Evolutionary conservation across 805 yeast species (phyloP), one percentile per base, ranked within the genome.

Genomic region (Spencermartinsiella europaea): DNA sequence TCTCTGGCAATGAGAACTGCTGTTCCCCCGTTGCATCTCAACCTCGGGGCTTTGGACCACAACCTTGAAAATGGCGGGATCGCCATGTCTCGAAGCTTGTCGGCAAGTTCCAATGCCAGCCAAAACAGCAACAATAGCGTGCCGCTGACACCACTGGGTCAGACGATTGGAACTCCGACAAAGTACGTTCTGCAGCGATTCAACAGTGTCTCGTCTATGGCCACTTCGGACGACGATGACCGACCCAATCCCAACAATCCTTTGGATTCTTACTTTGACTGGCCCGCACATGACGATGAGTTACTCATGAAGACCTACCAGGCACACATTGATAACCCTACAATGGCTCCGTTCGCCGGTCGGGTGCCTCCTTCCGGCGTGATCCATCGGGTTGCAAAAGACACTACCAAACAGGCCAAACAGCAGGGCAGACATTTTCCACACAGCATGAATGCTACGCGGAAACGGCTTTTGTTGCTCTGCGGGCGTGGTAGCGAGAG

Each of bases 301-400:
- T 56, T 75, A 12, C 61, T 81, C 20, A 56, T 71, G 54, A 69
- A 68, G 34, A 67, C 71, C 3, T 80, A 80, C 55, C 75, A 75
- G 43, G 56, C 65, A 5, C 68, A 75, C 46, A 72, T 76, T 14
- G 70, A 70, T 40, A 78, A 74, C 55, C 88, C 89, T 4, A 75
- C 78, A 28, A 68, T 73, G 5, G 82, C 90, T 0, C 90, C 90
- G 0, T 83, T 83, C 58, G 81, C 81, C 52, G 74, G 77, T 15
- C 60, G 70, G 36, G 75, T 75, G 56, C 89, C 88, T 5, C 88
- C 89, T 0, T 72, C 81, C 1, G 88, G 88, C 1, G 72, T 83
- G 2, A 69, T 81, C 17, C 78, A 79, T 36, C 71, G 72, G 44
- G 81, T 81, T 0, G 76, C 85, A 4, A 80, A 79, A 55, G 71